Conservation (phyloP, 75 land plant genomes). For the Cupressus sempervirens region DNA sequence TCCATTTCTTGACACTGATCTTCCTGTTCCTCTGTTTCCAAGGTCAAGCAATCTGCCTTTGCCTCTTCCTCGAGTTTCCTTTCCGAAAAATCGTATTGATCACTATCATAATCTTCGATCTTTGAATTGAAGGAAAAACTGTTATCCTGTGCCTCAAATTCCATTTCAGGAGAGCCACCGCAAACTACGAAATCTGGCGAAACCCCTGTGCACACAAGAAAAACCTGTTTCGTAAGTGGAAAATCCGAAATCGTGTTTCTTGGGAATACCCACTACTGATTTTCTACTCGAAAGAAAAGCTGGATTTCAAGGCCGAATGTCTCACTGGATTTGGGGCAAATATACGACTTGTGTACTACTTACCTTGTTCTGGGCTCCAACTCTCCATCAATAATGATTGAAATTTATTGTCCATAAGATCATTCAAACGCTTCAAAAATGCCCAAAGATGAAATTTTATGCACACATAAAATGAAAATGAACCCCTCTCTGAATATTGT, state of each 20-base stretch:
- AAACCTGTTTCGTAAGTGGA: neutral
- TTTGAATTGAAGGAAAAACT: neutral
- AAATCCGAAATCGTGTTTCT: neutral
- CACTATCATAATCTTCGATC: neutral
- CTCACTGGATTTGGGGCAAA: neutral
- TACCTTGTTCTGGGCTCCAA: conserved; percentile 7
- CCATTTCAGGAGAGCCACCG: conserved; percentile 6
- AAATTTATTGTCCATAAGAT: conserved; percentile 5
- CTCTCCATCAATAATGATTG: conserved; percentile 10
- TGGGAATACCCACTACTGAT: neutral
- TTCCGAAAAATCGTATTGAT: neutral
- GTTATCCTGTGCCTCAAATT: neutral
- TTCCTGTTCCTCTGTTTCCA: neutral
- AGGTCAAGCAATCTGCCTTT: neutral
- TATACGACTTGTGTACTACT: neutral
- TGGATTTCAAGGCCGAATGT: neutral
- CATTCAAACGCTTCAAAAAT: neutral
- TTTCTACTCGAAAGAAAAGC: too few relatives aligned
- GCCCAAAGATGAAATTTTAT: neutral
- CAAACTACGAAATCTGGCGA: conserved; percentile 8
- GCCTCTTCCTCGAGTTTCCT: neutral
- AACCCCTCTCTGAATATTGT: neutral
- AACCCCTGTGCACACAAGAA: conserved; percentile 10
- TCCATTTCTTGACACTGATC: neutral
- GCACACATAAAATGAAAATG: neutral